Evolutionary conservation across 1,139 yeast species (phyloP), one percentile per base, ranked within the genome.

Genomic region (Sugiyamaella neomexicana): DNA sequence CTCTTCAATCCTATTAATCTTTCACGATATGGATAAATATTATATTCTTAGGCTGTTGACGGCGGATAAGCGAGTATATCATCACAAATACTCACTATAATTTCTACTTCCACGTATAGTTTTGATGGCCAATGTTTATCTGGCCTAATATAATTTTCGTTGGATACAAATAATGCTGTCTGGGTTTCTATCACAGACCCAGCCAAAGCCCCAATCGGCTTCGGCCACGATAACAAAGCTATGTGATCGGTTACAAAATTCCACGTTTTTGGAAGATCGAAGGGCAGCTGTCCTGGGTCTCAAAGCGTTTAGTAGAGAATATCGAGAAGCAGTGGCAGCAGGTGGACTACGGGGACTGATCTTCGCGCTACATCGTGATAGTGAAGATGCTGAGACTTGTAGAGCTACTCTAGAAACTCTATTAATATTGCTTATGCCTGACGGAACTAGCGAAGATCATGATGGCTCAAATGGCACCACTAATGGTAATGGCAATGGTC

Each of bases 251-350:
- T 80, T 93, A 53, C 83, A 85, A 54, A 91, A 93, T 72, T 85
- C 98, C 4, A 86, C 87, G 1, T 72, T 88, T 61, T 77, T 95
- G 1, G 83, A 89, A 40, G 99, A 95, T 70, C 77, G 98, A 60
- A 75, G 96, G 53, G 93, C 97, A 0, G 98, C 99, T 0, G 88
- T 93, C 2, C 76, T 93, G 47, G 95, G 96, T 0, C 75, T 95
- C 60, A 91, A 93, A 68, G 89, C 96, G 47, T 91, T 91, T 68
- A 83, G 95, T 59, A 76, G 98, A 56, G 91, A 89, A 65, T 89
- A 86, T 68, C 76, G 99, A 62, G 99, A 95, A 69, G 74, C 85
- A 2, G 98, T 95, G 2, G 90, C 93, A 47, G 96, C 96, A 43
- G 83, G 86, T 58, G 98, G 96, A 1, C 75, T 93, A 43, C 78